These are phyloP conservation scores for Pleurotus pulmonarius DNA, from an alignment of 768 basidiomycete species.

Conservation along the genomic window DNA sequence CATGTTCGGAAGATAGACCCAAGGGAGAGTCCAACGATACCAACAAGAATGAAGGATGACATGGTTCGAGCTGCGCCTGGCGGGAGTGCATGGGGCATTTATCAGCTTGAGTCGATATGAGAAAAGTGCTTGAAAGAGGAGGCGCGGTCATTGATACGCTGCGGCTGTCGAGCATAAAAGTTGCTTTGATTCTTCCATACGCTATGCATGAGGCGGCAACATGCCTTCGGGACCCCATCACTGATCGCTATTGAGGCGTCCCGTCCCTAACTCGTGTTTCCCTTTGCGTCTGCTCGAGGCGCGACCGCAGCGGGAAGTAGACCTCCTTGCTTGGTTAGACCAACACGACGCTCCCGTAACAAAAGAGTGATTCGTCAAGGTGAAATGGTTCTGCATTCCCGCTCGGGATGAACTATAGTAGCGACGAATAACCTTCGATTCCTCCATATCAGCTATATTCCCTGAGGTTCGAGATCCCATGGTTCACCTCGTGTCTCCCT, in stretches of 20 bases:
- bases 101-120: conserved; percentile 3
- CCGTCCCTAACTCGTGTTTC: conserved; percentile 9
- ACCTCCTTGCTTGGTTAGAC: neutral
- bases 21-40: conserved; percentile 1
- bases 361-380: neutral
- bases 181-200: conserved; percentile 5
- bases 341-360: neutral
- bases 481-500: neutral
- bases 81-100: conserved; percentile 6
- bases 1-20: conserved; percentile 4
- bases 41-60: conserved; percentile 4
- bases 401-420: neutral
- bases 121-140: neutral
- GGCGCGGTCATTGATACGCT: neutral
- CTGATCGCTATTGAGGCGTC: conserved; percentile 4
- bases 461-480: neutral
- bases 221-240: conserved; percentile 3
- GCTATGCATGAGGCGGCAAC: conserved; percentile 8
- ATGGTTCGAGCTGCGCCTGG: conserved; percentile 7
- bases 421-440: neutral
- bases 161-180: neutral
- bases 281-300: conserved; percentile 5
- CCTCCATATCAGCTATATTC: conserved; percentile 5
- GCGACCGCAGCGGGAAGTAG: conserved; percentile 1
- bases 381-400: neutral